A percentile compares a stretch with the other conserved stretches of the same genome.
Conservation (phyloP, 169 alveolate species). For the Cardiosporidium cionae region DNA sequence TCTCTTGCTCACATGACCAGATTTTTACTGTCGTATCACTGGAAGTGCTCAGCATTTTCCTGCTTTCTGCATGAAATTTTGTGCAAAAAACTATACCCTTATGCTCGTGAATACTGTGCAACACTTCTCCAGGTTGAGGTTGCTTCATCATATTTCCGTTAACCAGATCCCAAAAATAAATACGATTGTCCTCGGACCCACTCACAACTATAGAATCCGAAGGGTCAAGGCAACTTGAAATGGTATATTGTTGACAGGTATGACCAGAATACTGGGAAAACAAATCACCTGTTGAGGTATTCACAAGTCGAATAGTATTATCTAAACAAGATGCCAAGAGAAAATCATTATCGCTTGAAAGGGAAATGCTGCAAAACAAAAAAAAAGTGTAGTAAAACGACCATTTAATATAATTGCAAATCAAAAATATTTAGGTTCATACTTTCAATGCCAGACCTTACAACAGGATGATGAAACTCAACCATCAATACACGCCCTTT, state of each 20-base stretch:
- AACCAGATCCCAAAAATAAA: background rate
- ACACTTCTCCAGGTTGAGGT: too few relatives aligned
- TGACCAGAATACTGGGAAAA: background rate
- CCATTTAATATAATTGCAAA: too few relatives aligned
- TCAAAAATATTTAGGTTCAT: too few relatives aligned
- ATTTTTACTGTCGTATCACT: background rate
- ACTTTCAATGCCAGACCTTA: background rate
- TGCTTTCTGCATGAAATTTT: background rate
- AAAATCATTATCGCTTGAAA: constrained; percentile 44
- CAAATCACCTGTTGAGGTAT: constrained; percentile 40
- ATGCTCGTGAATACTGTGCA: background rate
- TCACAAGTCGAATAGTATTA: constrained; percentile 37
- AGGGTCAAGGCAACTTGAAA: background rate
- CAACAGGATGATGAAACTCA: constrained; percentile 22
- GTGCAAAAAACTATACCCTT: background rate
- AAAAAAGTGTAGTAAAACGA: too few relatives aligned
- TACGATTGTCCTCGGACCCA: background rate
- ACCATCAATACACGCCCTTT: constrained; percentile 55
- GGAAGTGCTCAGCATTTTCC: background rate
- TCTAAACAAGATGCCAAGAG: constrained; percentile 34
- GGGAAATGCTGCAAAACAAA: constrained; percentile 24
- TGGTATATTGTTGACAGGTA: background rate
- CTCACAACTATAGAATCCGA: constrained; percentile 2
- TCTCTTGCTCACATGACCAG: too few relatives aligned
- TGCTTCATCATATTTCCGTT: background rate